These are phyloP conservation scores for Leccinellum albellum DNA, from an alignment of 768 basidiomycete species.

Conservation along the genomic window DNA sequence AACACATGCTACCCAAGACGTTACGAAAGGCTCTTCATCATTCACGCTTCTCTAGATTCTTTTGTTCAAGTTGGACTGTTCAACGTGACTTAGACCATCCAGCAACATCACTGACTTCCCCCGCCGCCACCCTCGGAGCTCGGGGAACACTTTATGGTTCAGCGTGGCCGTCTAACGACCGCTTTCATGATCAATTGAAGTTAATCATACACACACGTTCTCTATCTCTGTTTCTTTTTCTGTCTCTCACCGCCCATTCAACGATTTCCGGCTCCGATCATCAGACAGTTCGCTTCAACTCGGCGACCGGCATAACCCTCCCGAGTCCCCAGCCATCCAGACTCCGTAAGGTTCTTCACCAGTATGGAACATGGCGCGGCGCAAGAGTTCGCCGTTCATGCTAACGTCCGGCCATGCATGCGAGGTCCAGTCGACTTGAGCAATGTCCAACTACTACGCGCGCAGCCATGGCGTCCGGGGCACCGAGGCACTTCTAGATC, in stretches of 20 bases:
- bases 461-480: too few species aligned
- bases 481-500: too few species aligned
- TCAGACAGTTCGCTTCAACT: neutral
- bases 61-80: too few species aligned
- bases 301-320: neutral
- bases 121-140: neutral
- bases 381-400: neutral
- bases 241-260: conserved; percentile 2
- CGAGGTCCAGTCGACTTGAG: neutral
- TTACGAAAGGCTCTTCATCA: neutral
- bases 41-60: too few species aligned
- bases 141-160: neutral
- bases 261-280: neutral
- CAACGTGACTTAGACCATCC: too few species aligned
- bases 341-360: neutral
- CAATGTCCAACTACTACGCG: neutral
- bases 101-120: neutral
- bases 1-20: neutral
- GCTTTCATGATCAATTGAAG: neutral
- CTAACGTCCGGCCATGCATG: neutral
- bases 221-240: neutral
- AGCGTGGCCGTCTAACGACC: neutral
- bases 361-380: neutral
- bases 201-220: neutral
- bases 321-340: neutral